phyloP scores from a whole-genome alignment of 257 asterid species.

The Solanum bulbocastanum region DNA sequence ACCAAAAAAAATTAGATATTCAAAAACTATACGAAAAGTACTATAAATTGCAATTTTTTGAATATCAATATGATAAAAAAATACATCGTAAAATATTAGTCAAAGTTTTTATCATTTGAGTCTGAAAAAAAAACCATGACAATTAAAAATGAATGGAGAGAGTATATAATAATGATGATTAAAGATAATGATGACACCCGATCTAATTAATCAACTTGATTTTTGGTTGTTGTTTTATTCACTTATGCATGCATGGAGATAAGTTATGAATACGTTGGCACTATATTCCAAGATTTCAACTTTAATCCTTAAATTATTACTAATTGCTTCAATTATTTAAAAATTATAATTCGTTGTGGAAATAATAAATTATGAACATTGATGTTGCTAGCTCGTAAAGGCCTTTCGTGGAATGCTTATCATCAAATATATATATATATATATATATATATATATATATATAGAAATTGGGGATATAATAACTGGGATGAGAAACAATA shows the following conservation, averaged over 20 bases:
- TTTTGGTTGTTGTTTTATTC: background rate
- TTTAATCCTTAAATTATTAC: background rate
- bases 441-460: background rate
- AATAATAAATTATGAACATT: background rate
- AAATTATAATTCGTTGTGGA: background rate
- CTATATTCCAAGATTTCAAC: background rate
- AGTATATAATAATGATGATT: background rate
- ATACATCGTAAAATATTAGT: too few species aligned
- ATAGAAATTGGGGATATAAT: background rate
- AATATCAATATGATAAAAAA: too few species aligned
- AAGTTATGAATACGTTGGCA: background rate
- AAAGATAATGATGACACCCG: background rate
- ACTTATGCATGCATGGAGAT: background rate
- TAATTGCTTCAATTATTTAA: background rate
- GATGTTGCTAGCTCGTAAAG: background rate
- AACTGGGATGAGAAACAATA: too few species aligned
- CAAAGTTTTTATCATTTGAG: too few species aligned
- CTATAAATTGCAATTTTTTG: too few species aligned
- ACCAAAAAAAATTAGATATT: too few species aligned
- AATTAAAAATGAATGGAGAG: too few species aligned
- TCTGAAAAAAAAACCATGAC: too few species aligned
- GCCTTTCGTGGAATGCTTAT: background rate
- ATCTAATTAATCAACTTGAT: background rate
- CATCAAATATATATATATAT: too few species aligned
- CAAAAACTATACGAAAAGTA: too few species aligned